Evolutionary conservation across 2,329 filamentous ascomycete species (phyloP).

Genomic region (Fusarium sp.): DNA sequence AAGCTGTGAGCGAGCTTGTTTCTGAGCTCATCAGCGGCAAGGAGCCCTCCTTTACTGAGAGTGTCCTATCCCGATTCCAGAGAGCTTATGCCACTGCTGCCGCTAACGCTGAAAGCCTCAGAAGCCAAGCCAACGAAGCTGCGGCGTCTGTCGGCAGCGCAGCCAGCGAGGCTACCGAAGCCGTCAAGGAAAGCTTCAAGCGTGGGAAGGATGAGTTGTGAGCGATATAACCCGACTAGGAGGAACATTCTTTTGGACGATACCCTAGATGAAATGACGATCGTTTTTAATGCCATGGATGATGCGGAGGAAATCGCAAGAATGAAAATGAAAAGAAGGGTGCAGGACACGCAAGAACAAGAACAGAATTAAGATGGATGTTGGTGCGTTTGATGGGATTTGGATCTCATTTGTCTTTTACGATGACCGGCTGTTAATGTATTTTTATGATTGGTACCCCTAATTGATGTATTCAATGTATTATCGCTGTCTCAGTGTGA

Average conservation of each 20-base stretch:
- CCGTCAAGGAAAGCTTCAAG: slow-evolving; percentile 56
- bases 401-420: slow-evolving; percentile 40
- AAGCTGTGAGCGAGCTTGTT: slow-evolving; percentile 77
- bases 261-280: slow-evolving; percentile 49
- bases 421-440: slow-evolving; percentile 31
- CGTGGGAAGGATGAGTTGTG: slow-evolving; percentile 59
- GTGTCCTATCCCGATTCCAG: slow-evolving; percentile 78
- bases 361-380: slow-evolving; percentile 21
- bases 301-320: slow-evolving; percentile 22
- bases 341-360: slow-evolving; percentile 27
- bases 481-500: no score
- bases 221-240: slow-evolving; percentile 15
- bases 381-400: slow-evolving; percentile 42
- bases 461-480: slow-evolving; percentile 26
- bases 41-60: slow-evolving; percentile 85
- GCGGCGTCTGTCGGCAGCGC: slow-evolving; percentile 54
- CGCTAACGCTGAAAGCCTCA: slow-evolving; percentile 64
- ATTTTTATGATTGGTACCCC: slow-evolving; percentile 37
- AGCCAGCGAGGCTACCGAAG: slow-evolving; percentile 58
- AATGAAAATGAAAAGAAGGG: slow-evolving; percentile 21
- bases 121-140: slow-evolving; percentile 53
- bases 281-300: slow-evolving; percentile 46
- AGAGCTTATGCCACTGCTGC: slow-evolving; percentile 78
- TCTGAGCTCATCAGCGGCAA: slow-evolving; percentile 82
- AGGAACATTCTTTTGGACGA: slow-evolving; percentile 48